Percentiles rank a stretch among this genome's conserved stretches.
Evolutionary conservation across 257 asterid species (phyloP).

Genomic region (Datura wrightii): DNA sequence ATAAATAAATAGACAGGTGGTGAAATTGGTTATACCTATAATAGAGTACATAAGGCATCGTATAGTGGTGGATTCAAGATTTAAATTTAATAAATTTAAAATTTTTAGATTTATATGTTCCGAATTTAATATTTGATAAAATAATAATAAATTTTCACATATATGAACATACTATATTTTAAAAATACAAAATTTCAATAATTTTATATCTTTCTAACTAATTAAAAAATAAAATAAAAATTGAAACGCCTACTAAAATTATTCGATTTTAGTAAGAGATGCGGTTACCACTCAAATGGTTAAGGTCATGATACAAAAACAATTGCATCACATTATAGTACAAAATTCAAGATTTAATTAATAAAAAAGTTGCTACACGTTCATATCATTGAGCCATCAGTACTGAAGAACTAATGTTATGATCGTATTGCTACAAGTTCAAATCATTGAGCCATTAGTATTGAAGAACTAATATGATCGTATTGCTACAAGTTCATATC

Average conservation of each 20-base stretch:
- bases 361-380: too few relatives aligned
- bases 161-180: too few relatives aligned
- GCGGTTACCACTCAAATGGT: neutral
- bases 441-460: too few relatives aligned
- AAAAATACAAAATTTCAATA: neutral
- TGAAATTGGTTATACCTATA: neutral
- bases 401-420: too few relatives aligned
- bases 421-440: too few relatives aligned
- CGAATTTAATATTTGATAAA: neutral
- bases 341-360: too few relatives aligned
- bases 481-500: too few relatives aligned
- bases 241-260: neutral
- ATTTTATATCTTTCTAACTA: neutral
- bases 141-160: neutral
- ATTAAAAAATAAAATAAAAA: too few relatives aligned
- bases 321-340: too few relatives aligned
- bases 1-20: neutral
- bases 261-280: neutral
- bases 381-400: too few relatives aligned
- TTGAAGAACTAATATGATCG: too few relatives aligned
- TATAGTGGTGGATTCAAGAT: rapidly evolving
- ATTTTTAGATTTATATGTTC: neutral
- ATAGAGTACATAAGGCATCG: neutral
- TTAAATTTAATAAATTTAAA: neutral
- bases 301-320: neutral